Conservation (phyloP, 192 early-diverging fungal species). For the Coemansia guatemalensis region DNA sequence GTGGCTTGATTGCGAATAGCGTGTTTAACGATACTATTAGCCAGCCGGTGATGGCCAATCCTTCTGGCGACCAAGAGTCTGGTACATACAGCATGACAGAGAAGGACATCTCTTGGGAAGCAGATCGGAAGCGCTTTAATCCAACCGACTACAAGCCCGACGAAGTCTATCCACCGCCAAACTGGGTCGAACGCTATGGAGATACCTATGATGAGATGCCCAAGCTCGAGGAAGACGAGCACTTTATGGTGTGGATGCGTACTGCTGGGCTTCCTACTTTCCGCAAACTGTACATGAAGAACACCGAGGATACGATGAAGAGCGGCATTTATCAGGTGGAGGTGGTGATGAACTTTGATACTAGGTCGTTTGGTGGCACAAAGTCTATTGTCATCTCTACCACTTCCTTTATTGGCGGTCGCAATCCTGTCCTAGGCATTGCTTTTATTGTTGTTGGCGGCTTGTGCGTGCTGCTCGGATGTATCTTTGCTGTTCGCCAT, state of each 20-base stretch:
- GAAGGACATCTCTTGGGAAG: slow-evolving; percentile 85
- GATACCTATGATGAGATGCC: slow-evolving; percentile 59
- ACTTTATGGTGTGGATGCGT: slow-evolving; percentile 99
- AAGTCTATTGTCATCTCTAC: slow-evolving; percentile 95
- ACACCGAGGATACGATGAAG: slow-evolving; percentile 59
- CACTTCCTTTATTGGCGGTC: slow-evolving; percentile 93
- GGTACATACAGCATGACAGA: slow-evolving; percentile 60
- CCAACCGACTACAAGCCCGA: slow-evolving; percentile 55
- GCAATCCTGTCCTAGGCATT: slow-evolving; percentile 93
- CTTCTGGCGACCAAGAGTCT: slow-evolving; percentile 31
- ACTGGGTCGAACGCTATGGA: slow-evolving; percentile 71
- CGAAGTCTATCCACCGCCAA: slow-evolving; percentile 79
- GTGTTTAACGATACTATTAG: slow-evolving; percentile 85
- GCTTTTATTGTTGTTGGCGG: slow-evolving; percentile 95
- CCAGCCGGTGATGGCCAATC: slow-evolving; percentile 58
- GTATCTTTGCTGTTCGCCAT: slow-evolving; percentile 86
- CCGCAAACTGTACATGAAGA: slow-evolving; percentile 89
- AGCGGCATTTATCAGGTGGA: slow-evolving; percentile 72
- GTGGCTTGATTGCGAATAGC: slow-evolving; percentile 98
- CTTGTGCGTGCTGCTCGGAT: slow-evolving; percentile 83
- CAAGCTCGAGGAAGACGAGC: slow-evolving; percentile 68
- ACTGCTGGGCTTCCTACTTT: slow-evolving; percentile 94
- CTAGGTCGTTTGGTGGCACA: slow-evolving; percentile 84
- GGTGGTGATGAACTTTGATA: slow-evolving; percentile 82
- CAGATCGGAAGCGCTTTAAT: slow-evolving; percentile 73